A percentile compares a stretch with the other conserved stretches of the same genome.
Conservation (phyloP, 2,329 filamentous ascomycete genomes). For the Acephala macrosclerotiorum region DNA sequence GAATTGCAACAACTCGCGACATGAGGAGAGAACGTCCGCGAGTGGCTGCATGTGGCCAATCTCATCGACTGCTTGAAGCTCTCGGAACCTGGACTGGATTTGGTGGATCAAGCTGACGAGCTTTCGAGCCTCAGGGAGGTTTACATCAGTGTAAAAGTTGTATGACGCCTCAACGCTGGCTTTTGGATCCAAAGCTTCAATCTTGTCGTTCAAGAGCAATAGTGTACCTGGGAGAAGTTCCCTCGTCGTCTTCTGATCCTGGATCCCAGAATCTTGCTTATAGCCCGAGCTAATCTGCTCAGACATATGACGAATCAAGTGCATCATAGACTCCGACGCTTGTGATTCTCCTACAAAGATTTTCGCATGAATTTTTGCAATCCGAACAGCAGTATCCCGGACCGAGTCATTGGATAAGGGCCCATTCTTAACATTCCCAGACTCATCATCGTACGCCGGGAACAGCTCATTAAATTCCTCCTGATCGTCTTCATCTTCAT, state of each 20-base stretch:
- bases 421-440: constrained; percentile 33
- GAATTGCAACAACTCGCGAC: constrained; percentile 77
- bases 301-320: constrained; percentile 40
- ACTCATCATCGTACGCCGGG: constrained; percentile 71
- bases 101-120: constrained; percentile 74
- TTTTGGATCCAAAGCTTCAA: constrained; percentile 53
- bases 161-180: constrained; percentile 58
- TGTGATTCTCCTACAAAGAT: constrained; percentile 43
- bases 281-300: constrained; percentile 35
- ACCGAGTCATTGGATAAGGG: constrained; percentile 22
- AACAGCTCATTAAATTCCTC: constrained; percentile 83
- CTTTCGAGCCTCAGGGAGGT: constrained; percentile 77
- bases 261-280: constrained; percentile 19
- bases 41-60: constrained; percentile 78
- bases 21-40: constrained; percentile 77
- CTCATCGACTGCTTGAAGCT: constrained; percentile 71
- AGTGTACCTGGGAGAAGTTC: constrained; percentile 71
- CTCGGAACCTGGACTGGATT: constrained; percentile 74
- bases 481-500: constrained; percentile 76
- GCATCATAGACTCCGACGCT: constrained; percentile 39
- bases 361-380: constrained; percentile 65
- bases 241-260: constrained; percentile 51
- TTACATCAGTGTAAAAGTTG: constrained; percentile 90
- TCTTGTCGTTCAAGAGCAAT: constrained; percentile 68
- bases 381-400: constrained; percentile 54